Evolutionary conservation across 2,329 filamentous ascomycete genomes (phyloP).

Genomic region (Gaeumannomyces tritici): DNA sequence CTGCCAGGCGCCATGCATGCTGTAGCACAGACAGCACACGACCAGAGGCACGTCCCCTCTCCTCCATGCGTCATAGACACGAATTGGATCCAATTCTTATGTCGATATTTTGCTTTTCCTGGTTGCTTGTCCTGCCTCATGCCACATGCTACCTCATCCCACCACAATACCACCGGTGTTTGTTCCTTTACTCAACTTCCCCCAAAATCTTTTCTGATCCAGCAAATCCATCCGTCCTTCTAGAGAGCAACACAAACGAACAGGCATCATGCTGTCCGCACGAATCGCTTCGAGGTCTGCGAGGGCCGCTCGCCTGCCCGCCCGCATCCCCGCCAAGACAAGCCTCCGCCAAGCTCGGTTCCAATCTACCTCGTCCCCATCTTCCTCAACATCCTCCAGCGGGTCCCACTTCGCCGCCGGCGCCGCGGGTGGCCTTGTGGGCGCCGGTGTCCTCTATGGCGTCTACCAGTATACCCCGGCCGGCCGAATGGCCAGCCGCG

Average conservation of each 20-base stretch:
- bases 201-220: neutral
- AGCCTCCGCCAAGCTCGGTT: neutral
- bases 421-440: slow-evolving; percentile 32
- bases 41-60: neutral
- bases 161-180: no score
- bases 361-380: neutral
- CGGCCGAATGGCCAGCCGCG: slow-evolving; percentile 26
- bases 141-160: neutral
- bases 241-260: neutral
- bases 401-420: slow-evolving; percentile 28
- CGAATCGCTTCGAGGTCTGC: neutral
- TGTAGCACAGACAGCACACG: no score
- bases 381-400: slow-evolving; percentile 3
- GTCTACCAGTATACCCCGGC: slow-evolving; percentile 33
- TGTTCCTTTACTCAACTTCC: neutral
- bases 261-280: neutral
- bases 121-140: neutral
- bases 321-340: neutral
- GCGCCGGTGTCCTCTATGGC: slow-evolving; percentile 30
- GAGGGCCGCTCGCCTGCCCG: neutral
- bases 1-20: neutral
- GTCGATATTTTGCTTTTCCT: neutral
- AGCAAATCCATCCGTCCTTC: no score
- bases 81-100: neutral
- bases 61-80: neutral